Percentiles rank a stretch among this genome's conserved stretches.
Evolutionary conservation across 2,329 filamentous ascomycete genomes (phyloP).

Genomic region (Leptographium radiaticola): DNA sequence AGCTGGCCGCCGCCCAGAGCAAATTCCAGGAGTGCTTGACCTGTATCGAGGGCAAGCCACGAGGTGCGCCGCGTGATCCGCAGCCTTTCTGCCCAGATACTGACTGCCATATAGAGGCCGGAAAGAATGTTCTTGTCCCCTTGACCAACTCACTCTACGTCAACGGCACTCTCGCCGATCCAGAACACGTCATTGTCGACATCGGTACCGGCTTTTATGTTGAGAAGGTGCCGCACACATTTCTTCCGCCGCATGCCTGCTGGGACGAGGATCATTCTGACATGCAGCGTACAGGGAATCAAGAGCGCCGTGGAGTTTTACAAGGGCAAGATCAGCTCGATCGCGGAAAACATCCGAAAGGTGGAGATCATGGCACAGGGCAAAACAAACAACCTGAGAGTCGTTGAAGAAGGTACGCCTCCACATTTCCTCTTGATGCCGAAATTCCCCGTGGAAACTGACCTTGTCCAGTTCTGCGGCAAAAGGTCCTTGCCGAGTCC

Average conservation of each 20-base stretch:
- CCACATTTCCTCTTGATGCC: background rate
- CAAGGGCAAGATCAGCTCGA: conserved; percentile 39
- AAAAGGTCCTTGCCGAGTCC: conserved; percentile 19
- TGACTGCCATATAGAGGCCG: conserved; percentile 3
- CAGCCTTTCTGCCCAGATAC: background rate
- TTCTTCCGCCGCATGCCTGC: background rate
- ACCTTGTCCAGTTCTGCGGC: conserved; percentile 21
- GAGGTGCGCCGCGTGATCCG: background rate
- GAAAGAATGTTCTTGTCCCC: conserved; percentile 67
- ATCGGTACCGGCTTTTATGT: conserved; percentile 90
- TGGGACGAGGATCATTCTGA: background rate
- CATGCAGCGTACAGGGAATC: conserved; percentile 24
- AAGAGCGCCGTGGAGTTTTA: conserved; percentile 44
- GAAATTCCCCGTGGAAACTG: background rate
- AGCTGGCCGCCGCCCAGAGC: conserved; percentile 76
- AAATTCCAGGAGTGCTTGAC: conserved; percentile 86
- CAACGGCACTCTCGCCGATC: conserved; percentile 61
- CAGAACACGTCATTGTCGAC: conserved; percentile 74
- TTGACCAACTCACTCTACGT: conserved; percentile 93
- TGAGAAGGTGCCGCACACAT: conserved; percentile 54
- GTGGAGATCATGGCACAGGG: conserved; percentile 43
- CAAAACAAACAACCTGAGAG: conserved; percentile 73
- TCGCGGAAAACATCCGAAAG: conserved; percentile 40
- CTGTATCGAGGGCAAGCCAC: conserved; percentile 44
- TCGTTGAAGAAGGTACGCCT: conserved; percentile 70